A percentile compares a stretch with the other conserved stretches of the same genome.
Conservation (phyloP, 805 yeast species). For the Ogataea philodendri region DNA sequence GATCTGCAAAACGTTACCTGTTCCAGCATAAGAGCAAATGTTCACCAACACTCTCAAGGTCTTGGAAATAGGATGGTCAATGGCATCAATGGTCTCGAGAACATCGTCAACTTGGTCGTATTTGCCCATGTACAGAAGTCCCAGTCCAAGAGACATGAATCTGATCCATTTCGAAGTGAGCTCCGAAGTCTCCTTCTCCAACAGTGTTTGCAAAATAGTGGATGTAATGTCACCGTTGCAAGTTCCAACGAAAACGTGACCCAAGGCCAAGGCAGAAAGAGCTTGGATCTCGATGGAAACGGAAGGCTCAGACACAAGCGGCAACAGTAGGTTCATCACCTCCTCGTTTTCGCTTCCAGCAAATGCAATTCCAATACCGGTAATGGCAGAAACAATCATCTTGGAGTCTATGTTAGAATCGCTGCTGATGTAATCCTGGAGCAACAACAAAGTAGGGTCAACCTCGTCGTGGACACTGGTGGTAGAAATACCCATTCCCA, state of each 20-base stretch:
- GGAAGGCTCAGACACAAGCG: constrained; percentile 76
- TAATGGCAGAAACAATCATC: constrained; percentile 76
- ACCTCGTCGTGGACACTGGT: constrained; percentile 94
- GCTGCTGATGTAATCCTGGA: constrained; percentile 63
- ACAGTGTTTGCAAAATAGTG: constrained; percentile 82
- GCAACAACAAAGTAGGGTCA: constrained; percentile 83
- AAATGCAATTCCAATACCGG: constrained; percentile 91
- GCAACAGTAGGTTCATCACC: constrained; percentile 70
- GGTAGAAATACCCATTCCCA: constrained; percentile 92
- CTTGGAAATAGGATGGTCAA: constrained; percentile 90
- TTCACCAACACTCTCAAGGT: constrained; percentile 86
- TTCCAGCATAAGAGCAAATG: constrained; percentile 94
- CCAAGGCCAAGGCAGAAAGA: constrained; percentile 86
- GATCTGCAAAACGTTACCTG: constrained; percentile 94
- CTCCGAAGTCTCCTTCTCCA: constrained; percentile 79
- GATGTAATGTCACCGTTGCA: constrained; percentile 93
- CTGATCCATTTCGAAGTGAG: constrained; percentile 83
- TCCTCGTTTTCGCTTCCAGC: constrained; percentile 92
- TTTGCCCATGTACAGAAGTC: constrained; percentile 88
- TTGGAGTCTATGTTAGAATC: constrained; percentile 54
- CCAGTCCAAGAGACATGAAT: constrained; percentile 89
- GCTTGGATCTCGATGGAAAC: constrained; percentile 76
- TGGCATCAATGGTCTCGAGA: constrained; percentile 87
- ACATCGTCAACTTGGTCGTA: constrained; percentile 93
- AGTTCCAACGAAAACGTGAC: constrained; percentile 93